These are phyloP conservation scores for Suillus luteus DNA, from an alignment of 768 basidiomycete genomes.

Conservation along the genomic window DNA sequence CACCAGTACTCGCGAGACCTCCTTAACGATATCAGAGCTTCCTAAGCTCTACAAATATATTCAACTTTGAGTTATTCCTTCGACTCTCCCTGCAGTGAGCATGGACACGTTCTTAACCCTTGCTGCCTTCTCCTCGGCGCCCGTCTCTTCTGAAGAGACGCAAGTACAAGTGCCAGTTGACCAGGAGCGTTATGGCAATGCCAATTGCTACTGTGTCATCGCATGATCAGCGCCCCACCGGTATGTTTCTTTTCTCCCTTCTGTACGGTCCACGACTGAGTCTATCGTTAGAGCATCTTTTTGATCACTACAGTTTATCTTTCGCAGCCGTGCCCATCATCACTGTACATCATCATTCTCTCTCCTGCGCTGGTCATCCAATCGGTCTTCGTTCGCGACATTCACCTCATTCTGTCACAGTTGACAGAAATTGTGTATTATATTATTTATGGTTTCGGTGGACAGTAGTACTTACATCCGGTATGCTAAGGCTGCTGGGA, in stretches of 20 bases:
- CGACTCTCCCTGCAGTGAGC: neutral
- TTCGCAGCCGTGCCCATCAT: neutral
- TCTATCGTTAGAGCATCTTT: neutral
- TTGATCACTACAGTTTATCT: neutral
- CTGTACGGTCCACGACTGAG: neutral
- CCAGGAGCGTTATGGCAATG: neutral
- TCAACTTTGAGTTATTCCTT: neutral
- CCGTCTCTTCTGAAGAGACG: slow-evolving; percentile 3
- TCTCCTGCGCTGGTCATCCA: neutral
- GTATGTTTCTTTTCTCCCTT: neutral
- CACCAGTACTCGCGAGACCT: neutral
- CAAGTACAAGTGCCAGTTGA: slow-evolving; percentile 9
- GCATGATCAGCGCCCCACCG: neutral
- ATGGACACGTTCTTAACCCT: slow-evolving; percentile 5
- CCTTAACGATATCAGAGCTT: neutral
- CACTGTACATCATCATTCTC: neutral
- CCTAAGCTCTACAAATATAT: neutral
- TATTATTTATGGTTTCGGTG: neutral
- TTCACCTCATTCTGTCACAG: neutral
- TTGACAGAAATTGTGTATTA: neutral
- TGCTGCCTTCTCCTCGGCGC: neutral
- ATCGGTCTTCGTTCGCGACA: neutral
- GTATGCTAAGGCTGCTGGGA: slow-evolving; percentile 1
- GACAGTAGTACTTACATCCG: slow-evolving; percentile 3
- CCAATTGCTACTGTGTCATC: slow-evolving; percentile 3